phyloP scores from a whole-genome alignment of 169 alveolate species.

The Cyclospora cayetanensis region DNA sequence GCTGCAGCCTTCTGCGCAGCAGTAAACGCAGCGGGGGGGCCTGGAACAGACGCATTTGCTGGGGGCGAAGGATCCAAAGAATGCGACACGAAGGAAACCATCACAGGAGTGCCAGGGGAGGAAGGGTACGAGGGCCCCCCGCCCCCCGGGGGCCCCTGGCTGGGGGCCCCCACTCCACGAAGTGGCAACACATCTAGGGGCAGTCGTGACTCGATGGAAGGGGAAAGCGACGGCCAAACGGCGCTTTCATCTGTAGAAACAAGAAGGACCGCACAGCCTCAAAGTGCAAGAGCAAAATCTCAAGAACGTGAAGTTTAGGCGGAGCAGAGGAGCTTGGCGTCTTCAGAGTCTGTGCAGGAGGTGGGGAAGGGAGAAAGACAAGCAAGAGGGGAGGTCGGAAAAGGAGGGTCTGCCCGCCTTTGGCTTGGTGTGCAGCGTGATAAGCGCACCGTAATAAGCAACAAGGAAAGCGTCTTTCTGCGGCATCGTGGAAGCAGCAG shows the following conservation, averaged over 20 bases:
- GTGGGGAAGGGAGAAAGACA: too few species aligned
- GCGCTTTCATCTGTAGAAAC: slow-evolving; percentile 33
- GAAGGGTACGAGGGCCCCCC: neutral
- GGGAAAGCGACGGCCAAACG: slow-evolving; percentile 43
- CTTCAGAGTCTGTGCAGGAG: too few species aligned
- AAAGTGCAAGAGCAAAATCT: too few species aligned
- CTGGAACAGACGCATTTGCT: neutral
- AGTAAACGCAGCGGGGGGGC: slow-evolving; percentile 36
- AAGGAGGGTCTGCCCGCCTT: too few species aligned
- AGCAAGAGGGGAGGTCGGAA: too few species aligned
- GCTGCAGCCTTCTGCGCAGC: slow-evolving; percentile 29
- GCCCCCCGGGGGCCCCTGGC: neutral
- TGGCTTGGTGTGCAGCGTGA: too few species aligned
- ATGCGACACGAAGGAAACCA: neutral
- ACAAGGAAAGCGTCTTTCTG: slow-evolving; percentile 42
- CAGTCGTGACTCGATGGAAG: slow-evolving; percentile 50
- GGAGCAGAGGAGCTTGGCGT: too few species aligned
- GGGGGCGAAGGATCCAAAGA: neutral
- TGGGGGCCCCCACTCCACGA: too few species aligned
- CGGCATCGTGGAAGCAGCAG: slow-evolving; percentile 24
- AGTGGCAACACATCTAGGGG: slow-evolving; percentile 38
- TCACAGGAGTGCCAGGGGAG: neutral
- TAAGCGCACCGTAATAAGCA: slow-evolving; percentile 6
- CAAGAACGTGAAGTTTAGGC: too few species aligned
- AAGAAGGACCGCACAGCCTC: neutral